These are phyloP conservation scores for Harringtonia aguacate DNA, from an alignment of 2,329 filamentous ascomycete genomes.

Conservation along the genomic window DNA sequence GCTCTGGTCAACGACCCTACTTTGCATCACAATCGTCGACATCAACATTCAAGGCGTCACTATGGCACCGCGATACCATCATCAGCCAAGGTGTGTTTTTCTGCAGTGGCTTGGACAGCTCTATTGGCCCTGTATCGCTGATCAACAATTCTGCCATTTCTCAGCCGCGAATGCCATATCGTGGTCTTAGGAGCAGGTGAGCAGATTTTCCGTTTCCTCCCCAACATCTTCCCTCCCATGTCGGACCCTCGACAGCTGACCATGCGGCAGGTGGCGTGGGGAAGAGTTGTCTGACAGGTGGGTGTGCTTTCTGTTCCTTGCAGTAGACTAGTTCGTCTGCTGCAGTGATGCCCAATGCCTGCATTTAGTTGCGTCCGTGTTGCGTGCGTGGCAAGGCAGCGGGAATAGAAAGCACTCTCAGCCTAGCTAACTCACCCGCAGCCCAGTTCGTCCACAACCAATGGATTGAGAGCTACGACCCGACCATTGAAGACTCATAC, in stretches of 20 bases:
- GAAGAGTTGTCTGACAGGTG: constrained; percentile 87
- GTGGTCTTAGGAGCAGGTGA: constrained; percentile 71
- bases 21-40: background rate
- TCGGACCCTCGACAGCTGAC: no score
- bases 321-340: constrained; percentile 5
- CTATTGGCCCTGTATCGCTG: background rate
- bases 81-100: constrained; percentile 1
- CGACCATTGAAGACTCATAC: constrained; percentile 70
- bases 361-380: no score
- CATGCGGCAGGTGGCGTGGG: constrained; percentile 63
- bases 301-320: constrained; percentile 16
- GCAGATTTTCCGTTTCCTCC: constrained; percentile 21
- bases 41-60: background rate
- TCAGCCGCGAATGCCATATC: constrained; percentile 68
- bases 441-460: constrained; percentile 92
- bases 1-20: no score
- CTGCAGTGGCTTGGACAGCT: background rate
- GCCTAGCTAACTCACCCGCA: constrained; percentile 24
- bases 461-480: constrained; percentile 83
- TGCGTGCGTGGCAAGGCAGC: no score
- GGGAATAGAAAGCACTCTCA: no score
- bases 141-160: background rate
- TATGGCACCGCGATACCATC: background rate
- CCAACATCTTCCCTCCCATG: constrained; percentile 1
- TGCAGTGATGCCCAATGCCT: constrained; percentile 7